phyloP scores from a whole-genome alignment of 345 rosid species.

The Eucalyptus pauciflora region DNA sequence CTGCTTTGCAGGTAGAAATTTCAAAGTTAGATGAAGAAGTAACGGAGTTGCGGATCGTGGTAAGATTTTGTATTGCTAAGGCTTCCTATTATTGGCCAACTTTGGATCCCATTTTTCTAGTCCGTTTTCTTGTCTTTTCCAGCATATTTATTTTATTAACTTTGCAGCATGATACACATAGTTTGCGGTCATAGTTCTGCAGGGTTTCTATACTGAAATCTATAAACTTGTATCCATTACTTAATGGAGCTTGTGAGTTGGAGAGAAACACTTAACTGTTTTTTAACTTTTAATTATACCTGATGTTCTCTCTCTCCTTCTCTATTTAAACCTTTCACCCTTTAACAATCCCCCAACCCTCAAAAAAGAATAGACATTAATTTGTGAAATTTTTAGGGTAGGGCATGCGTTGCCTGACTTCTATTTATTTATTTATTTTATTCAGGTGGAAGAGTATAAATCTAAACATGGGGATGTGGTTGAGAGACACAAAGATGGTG shows the following conservation, averaged over 20 bases:
- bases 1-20: conserved; percentile 28
- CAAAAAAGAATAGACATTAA: background rate
- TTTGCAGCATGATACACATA: background rate
- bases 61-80: background rate
- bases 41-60: conserved; percentile 16
- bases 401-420: background rate
- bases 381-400: background rate
- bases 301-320: background rate
- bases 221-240: background rate
- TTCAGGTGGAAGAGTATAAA: conserved; percentile 46
- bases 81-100: background rate
- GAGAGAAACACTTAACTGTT: background rate
- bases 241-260: background rate
- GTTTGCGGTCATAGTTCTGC: background rate
- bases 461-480: conserved; percentile 8
- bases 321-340: background rate
- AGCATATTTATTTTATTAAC: background rate
- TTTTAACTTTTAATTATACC: background rate
- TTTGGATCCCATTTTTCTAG: background rate
- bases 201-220: background rate
- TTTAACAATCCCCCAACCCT: background rate
- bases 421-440: background rate
- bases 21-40: conserved; percentile 23
- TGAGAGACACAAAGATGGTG: conserved; percentile 1
- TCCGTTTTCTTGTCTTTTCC: background rate